Evolutionary conservation across 306 rosid genomes (phyloP), one percentile per base, ranked within the genome.

Genomic region (Corylus avellana): DNA sequence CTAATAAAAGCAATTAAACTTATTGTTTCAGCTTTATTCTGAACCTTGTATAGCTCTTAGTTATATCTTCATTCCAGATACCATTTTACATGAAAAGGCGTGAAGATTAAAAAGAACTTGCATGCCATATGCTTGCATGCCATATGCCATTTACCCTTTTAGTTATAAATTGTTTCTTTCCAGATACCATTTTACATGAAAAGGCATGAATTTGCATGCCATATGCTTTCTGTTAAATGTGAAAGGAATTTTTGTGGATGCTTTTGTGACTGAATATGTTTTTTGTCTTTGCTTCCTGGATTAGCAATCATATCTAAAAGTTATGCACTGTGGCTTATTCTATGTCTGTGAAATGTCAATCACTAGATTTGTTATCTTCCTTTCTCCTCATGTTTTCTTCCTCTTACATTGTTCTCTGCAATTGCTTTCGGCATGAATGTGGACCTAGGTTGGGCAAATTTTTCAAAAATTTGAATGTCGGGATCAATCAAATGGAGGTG

Each of bases 391-490:
- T 75, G 27, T 11, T 51, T 44, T 25, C 50, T 49, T 20, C 59
- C 70, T 50, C 51, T 70, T 11, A 1, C 66, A 76, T 80, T 67
- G 8, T 46, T 59, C 70, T 25, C 48, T 57, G 70, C 29, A 8
- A 61, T 81, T 70, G 27, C 11, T 68, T 61, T 85, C 66, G 46
- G 46, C 74, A 70, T 84, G 73, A 48, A 4, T 84, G 49, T 39
- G 56, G 79, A 35, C 56, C 59, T 77, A 94, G 98, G 92, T 94
- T 79, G 98, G 97, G 27, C 98, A 94, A 78, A 92, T 92, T 75
- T 94, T 87, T 85, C 98, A 94, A 73, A 92, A 94, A 80, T 92
- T 94, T 82, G 98, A 94, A 87, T 94, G 97, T 29, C 78, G 58
- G 20, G 86, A 86, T 80, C 84, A 86, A 69, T 77, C 85, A 37